phyloP scores from a whole-genome alignment of 495 filamentous ascomycete genomes.

The Hyphodiscus hymeniophilus region DNA sequence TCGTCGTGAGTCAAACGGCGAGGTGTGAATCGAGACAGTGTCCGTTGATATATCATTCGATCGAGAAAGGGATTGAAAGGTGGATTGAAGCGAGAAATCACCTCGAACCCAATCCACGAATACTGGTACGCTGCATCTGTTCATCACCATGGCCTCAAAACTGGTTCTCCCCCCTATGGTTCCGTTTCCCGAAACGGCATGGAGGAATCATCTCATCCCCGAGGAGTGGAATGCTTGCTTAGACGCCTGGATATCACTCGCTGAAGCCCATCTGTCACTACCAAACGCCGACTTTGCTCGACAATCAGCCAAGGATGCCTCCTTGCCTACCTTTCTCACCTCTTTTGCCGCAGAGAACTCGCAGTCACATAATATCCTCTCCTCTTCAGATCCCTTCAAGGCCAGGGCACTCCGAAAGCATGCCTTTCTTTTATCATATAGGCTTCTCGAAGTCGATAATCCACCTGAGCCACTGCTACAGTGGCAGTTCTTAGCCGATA shows the following conservation, averaged over 20 bases:
- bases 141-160: conserved; percentile 14
- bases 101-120: neutral
- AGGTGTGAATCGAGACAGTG: too few species aligned
- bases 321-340: conserved; percentile 31
- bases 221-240: conserved; percentile 73
- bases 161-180: conserved; percentile 56
- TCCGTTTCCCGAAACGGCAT: conserved; percentile 60
- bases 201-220: conserved; percentile 55
- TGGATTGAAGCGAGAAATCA: neutral
- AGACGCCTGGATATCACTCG: conserved; percentile 64
- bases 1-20: neutral
- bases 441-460: conserved; percentile 33
- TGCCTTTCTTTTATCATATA: conserved; percentile 51
- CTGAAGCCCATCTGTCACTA: conserved; percentile 53
- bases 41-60: too few species aligned
- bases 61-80: too few species aligned
- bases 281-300: conserved; percentile 42
- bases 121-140: too few species aligned
- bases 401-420: conserved; percentile 47
- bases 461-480: conserved; percentile 38
- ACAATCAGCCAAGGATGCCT: conserved; percentile 43
- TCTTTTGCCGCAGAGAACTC: conserved; percentile 16
- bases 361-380: conserved; percentile 3
- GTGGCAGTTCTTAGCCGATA: conserved; percentile 50
- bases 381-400: conserved; percentile 32